A percentile compares a stretch with the other conserved stretches of the same genome.
These are phyloP conservation scores for Cyanidiococcus yangmingshanensis DNA, from an alignment of 23 red algal species.

Conservation along the genomic window DNA sequence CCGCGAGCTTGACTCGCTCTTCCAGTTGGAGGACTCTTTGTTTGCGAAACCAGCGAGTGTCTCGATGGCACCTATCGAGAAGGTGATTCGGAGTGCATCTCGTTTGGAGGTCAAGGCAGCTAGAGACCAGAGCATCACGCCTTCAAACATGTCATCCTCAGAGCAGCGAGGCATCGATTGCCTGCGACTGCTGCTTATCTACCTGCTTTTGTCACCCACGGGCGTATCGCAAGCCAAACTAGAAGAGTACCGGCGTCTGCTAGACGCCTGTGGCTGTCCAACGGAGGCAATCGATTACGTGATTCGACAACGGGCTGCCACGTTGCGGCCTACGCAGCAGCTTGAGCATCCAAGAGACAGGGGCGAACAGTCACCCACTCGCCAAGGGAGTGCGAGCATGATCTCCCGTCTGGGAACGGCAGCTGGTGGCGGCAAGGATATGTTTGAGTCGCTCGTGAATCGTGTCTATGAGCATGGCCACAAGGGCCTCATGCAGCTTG, in stretches of 20 bases:
- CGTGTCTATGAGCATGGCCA: slow-evolving; percentile 35
- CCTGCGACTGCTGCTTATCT: slow-evolving; percentile 16
- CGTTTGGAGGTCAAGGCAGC: not conserved
- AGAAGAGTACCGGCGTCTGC: slow-evolving; percentile 11
- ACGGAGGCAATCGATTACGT: slow-evolving; percentile 50
- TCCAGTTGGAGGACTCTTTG: slow-evolving; percentile 86
- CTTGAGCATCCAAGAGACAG: not conserved
- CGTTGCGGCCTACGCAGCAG: not conserved
- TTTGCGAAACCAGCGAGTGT: slow-evolving; percentile 40
- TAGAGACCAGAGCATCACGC: not conserved
- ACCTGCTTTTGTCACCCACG: not conserved
- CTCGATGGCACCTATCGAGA: slow-evolving; percentile 38
- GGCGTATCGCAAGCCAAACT: slow-evolving; percentile 23
- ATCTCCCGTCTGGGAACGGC: not conserved
- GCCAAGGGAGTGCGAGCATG: not conserved
- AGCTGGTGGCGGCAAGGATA: not conserved
- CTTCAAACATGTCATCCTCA: slow-evolving; percentile 36
- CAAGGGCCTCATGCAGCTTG: slow-evolving; percentile 41
- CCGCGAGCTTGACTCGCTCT: slow-evolving; percentile 62
- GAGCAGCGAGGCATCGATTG: not conserved
- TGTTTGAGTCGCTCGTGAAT: slow-evolving; percentile 27
- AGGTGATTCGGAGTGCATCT: slow-evolving; percentile 14
- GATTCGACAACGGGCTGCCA: not conserved
- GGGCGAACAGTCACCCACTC: not conserved
- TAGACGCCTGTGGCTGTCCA: slow-evolving; percentile 35